Evolutionary conservation across 2,329 filamentous ascomycete species (phyloP).

Genomic region (Penicillium sp.): DNA sequence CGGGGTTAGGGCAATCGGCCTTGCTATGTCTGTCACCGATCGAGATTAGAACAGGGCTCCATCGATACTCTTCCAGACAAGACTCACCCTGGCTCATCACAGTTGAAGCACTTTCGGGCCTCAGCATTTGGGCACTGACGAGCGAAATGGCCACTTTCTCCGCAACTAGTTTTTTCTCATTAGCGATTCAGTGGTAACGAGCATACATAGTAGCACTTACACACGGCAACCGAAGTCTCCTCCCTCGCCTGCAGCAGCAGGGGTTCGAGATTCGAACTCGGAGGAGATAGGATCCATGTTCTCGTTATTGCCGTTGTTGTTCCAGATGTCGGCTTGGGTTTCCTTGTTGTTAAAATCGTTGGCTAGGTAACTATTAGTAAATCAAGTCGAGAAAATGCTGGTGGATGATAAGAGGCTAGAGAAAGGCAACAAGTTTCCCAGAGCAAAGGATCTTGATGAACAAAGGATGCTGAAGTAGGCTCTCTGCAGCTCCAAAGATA

Average conservation of each 20-base stretch:
- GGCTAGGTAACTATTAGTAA: not conserved
- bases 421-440: not conserved
- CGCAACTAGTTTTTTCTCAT: conserved; percentile 34
- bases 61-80: not conserved
- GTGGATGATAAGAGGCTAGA: not conserved
- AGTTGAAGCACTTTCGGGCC: conserved; percentile 45
- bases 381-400: not conserved
- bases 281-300: not conserved
- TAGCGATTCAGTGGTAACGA: conserved; percentile 1
- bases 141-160: conserved; percentile 40
- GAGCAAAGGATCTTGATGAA: not conserved
- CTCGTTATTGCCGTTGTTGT: not conserved
- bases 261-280: not conserved
- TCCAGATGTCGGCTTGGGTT: too few relatives aligned
- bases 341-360: not conserved
- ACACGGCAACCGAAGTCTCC: conserved; percentile 38
- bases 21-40: conserved; percentile 43
- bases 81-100: conserved; percentile 44
- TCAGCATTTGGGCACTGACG: conserved; percentile 46
- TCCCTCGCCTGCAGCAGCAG: not conserved
- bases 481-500: not conserved
- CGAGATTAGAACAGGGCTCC: conserved; percentile 2
- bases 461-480: not conserved
- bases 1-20: conserved; percentile 48
- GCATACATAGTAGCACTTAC: conserved; percentile 28